Base-by-base conservation (phyloP, 768 basidiomycete genomes). In the Pleurotus salmoneostramineus region DNA sequence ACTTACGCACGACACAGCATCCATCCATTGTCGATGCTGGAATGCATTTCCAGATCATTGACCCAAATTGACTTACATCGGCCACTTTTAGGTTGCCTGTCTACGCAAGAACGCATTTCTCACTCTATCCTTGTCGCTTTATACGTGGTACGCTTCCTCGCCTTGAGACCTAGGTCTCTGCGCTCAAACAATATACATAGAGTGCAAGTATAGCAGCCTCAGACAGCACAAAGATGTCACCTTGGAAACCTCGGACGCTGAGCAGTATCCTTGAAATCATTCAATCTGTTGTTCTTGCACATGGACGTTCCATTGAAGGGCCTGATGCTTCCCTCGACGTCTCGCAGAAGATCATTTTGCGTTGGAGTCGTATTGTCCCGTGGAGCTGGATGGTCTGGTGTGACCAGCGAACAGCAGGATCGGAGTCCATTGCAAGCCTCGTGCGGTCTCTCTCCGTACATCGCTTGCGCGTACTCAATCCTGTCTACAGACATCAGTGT, bases 351-450 rank as follows among this genome's bases (percentile, higher is more conserved):
- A 74, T 87, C 17, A 65, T 91, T n/a, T 56, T 88, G n/a, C 71
- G 71, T 59, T 89, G 84, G 83, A 81, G 83, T 33, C 61, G 74
- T 8, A 69, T 79, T 8, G 66, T 87, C 2, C 77, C 80, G 1
- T 90, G 89, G 88, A 75, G 74, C 56, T 92, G 90, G 88, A 69
- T 65, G 8, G 68, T 77, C 5, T 91, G 87, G 85, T 66, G 71
- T 48, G 87, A 89, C 62, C 71, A 73, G 58, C 76, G 82, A 17
- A 66, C 72, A 40, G 73, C 78, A 32, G 69, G 83, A 36, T 71
- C 77, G 1, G 85, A 87, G 55, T 71, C 70, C 32, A 72, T 88
- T 47, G 68, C 74, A 4, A 66, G 66, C 48, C 62, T 87, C 59
- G 88, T 88, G 63, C 63, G 78, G 65, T 35, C 4, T 47, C 7